Evolutionary conservation across 768 basidiomycete genomes (phyloP), one percentile per base, ranked within the genome.

Genomic region (Fomitopsis pulvina): DNA sequence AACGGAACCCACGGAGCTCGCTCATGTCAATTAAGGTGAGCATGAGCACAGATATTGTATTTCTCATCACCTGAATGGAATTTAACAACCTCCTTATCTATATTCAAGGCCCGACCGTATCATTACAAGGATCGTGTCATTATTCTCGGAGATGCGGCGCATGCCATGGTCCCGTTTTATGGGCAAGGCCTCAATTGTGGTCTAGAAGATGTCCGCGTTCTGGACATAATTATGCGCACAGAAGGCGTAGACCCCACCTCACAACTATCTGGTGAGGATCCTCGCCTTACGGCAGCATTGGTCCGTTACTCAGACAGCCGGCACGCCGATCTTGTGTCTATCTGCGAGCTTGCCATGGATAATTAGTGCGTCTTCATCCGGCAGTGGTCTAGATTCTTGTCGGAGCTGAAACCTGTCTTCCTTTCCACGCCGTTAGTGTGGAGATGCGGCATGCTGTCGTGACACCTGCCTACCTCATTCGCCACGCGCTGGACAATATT

Each of bases 81-180:
- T 18, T 40, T 45, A 45, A 27, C 42, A 45, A 21, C 27, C 20
- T 16, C 45, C 41, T 44, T 48, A 21, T 42, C n/a, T n/a, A 48
- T 55, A 42, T 48, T 32, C 51, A 56, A 94, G 92, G 78, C 81
- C 59, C 82, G 75, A 51, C 92, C 92, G 44, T 94, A 93, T 68
- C 92, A 96, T 68, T 92, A 91, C 74, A 78, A 79, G 69, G 90
- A 92, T 70, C 78, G 88, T 58, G 91, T 75, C 54, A 76, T 98
- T 32, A 78, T 98, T 48, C 69, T 99, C 44, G 95, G 95, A 48
- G 95, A 99, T 67, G 87, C 95, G 34, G 91, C 92, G 10, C 95
- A 99, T 68, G 87, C 92, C 38, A 97, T 98, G 93, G 93, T 94
- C n/a, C 94, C 95, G 54, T 94, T 93, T 71, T 93, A 88, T 65